A percentile compares a stretch with the other conserved stretches of the same genome.
phyloP scores from a whole-genome alignment of 1,139 yeast genomes.

The Zygotorulaspora mrakii region DNA sequence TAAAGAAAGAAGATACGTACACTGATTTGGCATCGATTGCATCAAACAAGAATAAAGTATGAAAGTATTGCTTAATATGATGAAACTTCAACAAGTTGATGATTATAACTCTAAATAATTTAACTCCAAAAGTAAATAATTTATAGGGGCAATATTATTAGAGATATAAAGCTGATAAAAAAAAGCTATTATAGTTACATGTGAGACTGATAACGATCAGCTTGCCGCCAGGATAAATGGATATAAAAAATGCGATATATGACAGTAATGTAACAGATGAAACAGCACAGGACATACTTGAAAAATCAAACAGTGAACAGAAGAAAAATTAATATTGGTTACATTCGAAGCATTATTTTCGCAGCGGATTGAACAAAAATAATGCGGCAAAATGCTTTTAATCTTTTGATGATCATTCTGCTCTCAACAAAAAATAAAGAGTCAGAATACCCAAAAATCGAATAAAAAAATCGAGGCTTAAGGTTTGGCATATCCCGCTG shows the following conservation, averaged over 20 bases:
- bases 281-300: conserved; percentile 2
- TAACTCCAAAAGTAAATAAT: too few relatives aligned
- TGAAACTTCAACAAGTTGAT: too few relatives aligned
- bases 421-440: background rate
- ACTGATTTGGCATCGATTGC: conserved; percentile 51
- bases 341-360: background rate
- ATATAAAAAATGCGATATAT: conserved; percentile 13
- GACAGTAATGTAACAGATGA: conserved; percentile 12
- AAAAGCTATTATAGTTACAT: conserved; percentile 11
- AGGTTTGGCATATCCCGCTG: conserved; percentile 14
- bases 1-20: conserved; percentile 51
- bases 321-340: background rate
- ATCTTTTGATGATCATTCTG: background rate
- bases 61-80: conserved; percentile 1
- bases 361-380: background rate
- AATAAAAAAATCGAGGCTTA: conserved; percentile 4
- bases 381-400: background rate
- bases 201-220: conserved; percentile 7
- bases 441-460: too few relatives aligned
- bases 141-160: conserved; percentile 2
- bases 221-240: conserved; percentile 7
- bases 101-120: too few relatives aligned
- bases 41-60: conserved; percentile 27
- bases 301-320: background rate
- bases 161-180: conserved; percentile 5